Evolutionary conservation across 441 rosid species (phyloP), one percentile per base, ranked within the genome.

Genomic region (Lepidium campestre): DNA sequence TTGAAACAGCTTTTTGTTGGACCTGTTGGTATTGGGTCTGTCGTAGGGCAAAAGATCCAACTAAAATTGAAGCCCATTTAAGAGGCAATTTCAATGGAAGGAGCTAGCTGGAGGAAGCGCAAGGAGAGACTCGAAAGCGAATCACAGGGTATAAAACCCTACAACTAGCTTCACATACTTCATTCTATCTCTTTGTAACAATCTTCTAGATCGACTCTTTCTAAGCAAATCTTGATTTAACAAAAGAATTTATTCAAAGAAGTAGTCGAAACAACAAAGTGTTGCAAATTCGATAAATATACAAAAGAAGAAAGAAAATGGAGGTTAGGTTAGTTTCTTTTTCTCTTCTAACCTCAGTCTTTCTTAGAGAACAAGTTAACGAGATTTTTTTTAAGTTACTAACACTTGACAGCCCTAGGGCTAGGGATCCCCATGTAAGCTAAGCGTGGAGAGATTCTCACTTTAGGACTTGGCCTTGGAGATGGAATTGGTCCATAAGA

Each of bases 401-500:
- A 72, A 46, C 71, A 72, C 17, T 65, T 49, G 1, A 65, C 71
- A 65, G 56, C 71, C 85, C 85, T 83, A 7, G 93, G 96, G 76
- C 90, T 91, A 19, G 89, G 91, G 13, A 86, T 76, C 37, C 96
- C 93, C 96, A 86, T 85, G 65, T 80, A 85, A 5, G 96, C 79
- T 36, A 88, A 81, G 65, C 93, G 79, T n/a, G 96, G 96, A 2
- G 91, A 88, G 48, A 88, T 64, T 10, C 82, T 74, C 36, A 85
- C 58, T 73, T 62, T 79, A 12, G 90, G 92, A 77, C 90, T 89
- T 1, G 97, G 97, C 34, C 97, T 67, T 11, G 94, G 96, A 25
- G 96, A 89, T 37, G 91, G 94, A 58, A 91, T 84, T 8, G 97
- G 96, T 12, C 77, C 76, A 8, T 73, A 73, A 34, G 61, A 50